phyloP scores from a whole-genome alignment of 768 basidiomycete species.

The Trametes coccinea region DNA sequence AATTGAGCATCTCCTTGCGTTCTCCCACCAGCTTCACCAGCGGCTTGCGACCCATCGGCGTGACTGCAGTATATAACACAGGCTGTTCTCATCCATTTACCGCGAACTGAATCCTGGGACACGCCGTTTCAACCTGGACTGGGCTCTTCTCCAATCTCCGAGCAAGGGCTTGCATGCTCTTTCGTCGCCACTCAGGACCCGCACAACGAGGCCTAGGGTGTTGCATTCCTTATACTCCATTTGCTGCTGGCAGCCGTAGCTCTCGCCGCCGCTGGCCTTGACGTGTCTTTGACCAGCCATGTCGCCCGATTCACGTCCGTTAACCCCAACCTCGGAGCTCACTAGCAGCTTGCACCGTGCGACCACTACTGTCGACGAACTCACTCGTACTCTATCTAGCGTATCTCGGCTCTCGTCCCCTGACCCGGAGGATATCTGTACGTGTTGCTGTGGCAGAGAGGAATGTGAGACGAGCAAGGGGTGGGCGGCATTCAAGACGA shows the following conservation, averaged over 20 bases:
- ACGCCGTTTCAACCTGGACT: constrained; percentile 4
- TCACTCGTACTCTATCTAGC: constrained; percentile 70
- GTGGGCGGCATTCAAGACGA: constrained; percentile 66
- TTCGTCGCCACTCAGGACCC: neutral
- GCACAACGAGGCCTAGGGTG: constrained; percentile 5
- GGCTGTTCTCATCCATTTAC: no score
- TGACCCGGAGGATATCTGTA: constrained; percentile 51
- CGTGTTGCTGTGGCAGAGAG: constrained; percentile 67
- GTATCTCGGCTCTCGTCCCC: constrained; percentile 78
- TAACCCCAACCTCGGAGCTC: constrained; percentile 33
- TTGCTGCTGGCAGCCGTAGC: constrained; percentile 15
- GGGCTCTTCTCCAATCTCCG: constrained; percentile 6
- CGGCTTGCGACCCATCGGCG: no score
- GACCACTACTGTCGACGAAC: constrained; percentile 67
- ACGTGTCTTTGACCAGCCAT: constrained; percentile 14
- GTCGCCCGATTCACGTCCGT: constrained; percentile 23
- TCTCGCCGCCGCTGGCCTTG: neutral
- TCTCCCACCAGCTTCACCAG: no score
- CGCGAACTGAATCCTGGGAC: neutral
- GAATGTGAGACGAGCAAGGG: constrained; percentile 64
- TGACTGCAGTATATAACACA: no score
- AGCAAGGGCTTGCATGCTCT: constrained; percentile 14
- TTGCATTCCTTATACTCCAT: constrained; percentile 6
- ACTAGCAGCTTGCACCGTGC: constrained; percentile 34
- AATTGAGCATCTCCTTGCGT: no score